phyloP scores from a whole-genome alignment of 2,329 filamentous ascomycete genomes.

The Emmonsia crescens region DNA sequence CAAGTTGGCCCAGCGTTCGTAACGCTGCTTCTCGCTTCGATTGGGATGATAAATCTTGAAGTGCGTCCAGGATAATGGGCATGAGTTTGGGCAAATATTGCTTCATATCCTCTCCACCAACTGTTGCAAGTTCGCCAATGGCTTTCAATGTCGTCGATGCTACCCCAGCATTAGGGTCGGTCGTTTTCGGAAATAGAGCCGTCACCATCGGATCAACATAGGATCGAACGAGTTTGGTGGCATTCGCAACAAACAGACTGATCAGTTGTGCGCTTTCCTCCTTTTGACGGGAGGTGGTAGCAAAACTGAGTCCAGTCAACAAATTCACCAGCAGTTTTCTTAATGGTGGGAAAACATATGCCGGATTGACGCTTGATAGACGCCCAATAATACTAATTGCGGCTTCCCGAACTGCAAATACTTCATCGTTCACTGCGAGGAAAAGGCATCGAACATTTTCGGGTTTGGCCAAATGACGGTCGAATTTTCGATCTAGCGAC shows the following conservation, averaged over 20 bases:
- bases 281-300: conserved; percentile 85
- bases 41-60: conserved; percentile 88
- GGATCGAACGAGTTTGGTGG: conserved; percentile 83
- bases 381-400: conserved; percentile 95
- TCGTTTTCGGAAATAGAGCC: conserved; percentile 79
- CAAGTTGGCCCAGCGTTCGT: conserved; percentile 79
- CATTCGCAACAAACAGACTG: conserved; percentile 84
- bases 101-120: conserved; percentile 89
- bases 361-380: conserved; percentile 80
- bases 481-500: conserved; percentile 86
- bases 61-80: conserved; percentile 85
- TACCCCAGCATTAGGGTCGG: conserved; percentile 73
- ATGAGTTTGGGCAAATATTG: conserved; percentile 85
- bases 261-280: conserved; percentile 92
- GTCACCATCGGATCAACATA: conserved; percentile 96
- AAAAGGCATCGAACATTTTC: conserved; percentile 96
- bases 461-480: conserved; percentile 90
- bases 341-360: conserved; percentile 91
- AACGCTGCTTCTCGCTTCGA: conserved; percentile 84
- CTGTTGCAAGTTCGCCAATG: conserved; percentile 84
- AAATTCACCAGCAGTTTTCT: conserved; percentile 94
- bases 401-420: conserved; percentile 84
- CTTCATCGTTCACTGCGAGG: conserved; percentile 88
- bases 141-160: conserved; percentile 92
- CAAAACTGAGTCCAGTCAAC: conserved; percentile 91